Evolutionary conservation across 352 stramenopile species (phyloP).

Genomic region (Phytophthora parvispora): DNA sequence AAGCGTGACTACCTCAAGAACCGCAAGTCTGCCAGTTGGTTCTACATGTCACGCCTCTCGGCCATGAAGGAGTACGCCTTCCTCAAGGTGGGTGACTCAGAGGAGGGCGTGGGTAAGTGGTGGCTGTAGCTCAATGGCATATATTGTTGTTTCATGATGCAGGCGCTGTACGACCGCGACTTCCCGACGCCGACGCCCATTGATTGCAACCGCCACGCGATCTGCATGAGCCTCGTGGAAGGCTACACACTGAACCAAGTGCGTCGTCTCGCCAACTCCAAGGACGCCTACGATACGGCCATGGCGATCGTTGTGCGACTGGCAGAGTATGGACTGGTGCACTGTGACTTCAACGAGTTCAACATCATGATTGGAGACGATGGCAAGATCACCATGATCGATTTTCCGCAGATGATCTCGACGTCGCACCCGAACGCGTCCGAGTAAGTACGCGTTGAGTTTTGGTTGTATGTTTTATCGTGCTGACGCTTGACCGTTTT

Average conservation of each 20-base stretch:
- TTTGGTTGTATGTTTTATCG: neutral
- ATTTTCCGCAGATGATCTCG: constrained; percentile 99
- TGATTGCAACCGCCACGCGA: constrained; percentile 98
- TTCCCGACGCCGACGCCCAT: constrained; percentile 99
- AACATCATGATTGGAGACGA: constrained; percentile 99
- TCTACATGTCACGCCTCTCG: constrained; percentile 99
- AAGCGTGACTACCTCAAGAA: constrained; percentile 99
- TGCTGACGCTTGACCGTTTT: constrained; percentile 14
- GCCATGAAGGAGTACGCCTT: constrained; percentile 99
- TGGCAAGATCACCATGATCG: constrained; percentile 99
- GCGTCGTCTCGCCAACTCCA: constrained; percentile 92
- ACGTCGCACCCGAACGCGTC: constrained; percentile 98
- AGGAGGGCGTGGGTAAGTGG: neutral
- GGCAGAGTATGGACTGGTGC: constrained; percentile 98
- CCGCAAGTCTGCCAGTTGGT: constrained; percentile 97
- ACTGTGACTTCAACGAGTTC: constrained; percentile 99
- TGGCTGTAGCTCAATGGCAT: neutral
- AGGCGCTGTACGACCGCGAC: constrained; percentile 95
- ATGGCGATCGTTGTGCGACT: constrained; percentile 98
- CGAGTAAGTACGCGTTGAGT: constrained; percentile 84
- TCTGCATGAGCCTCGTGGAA: constrained; percentile 98
- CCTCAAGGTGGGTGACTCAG: constrained; percentile 87
- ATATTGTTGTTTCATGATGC: constrained; percentile 5
- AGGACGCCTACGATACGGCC: constrained; percentile 96
- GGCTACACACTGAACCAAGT: constrained; percentile 98